Base-by-base conservation (phyloP, 768 basidiomycete genomes). In the Asterophora parasitica region DNA sequence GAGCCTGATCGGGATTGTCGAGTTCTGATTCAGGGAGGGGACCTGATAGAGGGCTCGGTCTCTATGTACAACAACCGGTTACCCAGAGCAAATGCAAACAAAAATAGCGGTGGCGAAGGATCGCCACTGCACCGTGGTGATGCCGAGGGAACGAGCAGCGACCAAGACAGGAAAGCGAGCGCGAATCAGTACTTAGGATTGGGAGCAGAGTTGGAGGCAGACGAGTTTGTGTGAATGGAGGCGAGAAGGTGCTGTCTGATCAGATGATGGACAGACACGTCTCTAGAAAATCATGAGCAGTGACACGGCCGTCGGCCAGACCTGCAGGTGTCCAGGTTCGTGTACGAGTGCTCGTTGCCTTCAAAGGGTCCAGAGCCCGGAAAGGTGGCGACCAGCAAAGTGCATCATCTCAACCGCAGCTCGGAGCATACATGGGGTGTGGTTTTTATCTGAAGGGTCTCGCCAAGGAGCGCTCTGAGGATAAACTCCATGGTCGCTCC, bases 201-300 rank as follows among this genome's bases (percentile, higher is more conserved):
- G 35, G 28, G 10, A 30, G 40, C 50, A 50, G 53, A 52, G 41
- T 41, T 39, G 36, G 44, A 49, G 46, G 41, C 37, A 46, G 16
- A 39, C 28, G 23, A 47, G 10, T 46, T 46, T 28, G 38, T 46
- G 47, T 45, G 44, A 51, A 46, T 13, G 23, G 32, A 37, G 13
- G 28, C 49, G 39, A 48, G 44, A 53, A 46, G 49, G 44, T 40
- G 36, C 46, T 40, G 39, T 49, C 47, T 53, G 47, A 48, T 53
- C 52, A 54, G 33, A 53, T 56, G 55, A 56, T 42, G 27, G 41
- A 43, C 36, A 41, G 42, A 39, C 48, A 39, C 13, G 28, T 44
- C 28, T 44, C 31, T 28, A 49, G 37, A 42, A 17, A 17, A 45
- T 35, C 20, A 36, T 17, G 44, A 34, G 42, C 32, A 31, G 33